These are phyloP conservation scores for Sungouiozyma intestinalis DNA, from an alignment of 805 yeast genomes.

Conservation along the genomic window DNA sequence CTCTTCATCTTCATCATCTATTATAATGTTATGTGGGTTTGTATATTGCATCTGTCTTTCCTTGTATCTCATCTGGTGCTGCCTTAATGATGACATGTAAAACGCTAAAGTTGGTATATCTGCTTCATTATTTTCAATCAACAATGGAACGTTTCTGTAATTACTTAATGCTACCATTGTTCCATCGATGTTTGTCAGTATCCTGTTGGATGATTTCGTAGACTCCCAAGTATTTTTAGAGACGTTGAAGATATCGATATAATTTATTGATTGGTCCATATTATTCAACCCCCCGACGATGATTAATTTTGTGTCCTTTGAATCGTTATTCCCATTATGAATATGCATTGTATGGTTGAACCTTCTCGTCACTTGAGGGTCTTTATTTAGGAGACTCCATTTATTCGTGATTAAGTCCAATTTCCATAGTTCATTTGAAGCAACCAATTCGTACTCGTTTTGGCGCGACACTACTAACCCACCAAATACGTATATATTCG, in stretches of 20 bases:
- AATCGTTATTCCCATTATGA: slow-evolving; percentile 17
- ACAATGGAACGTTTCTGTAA: slow-evolving; percentile 17
- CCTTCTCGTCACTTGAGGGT: slow-evolving; percentile 32
- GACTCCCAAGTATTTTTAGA: slow-evolving; percentile 25
- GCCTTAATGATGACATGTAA: slow-evolving; percentile 4
- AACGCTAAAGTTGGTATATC: slow-evolving; percentile 19
- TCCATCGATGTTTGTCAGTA: slow-evolving; percentile 17
- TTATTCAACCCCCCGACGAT: slow-evolving; percentile 28
- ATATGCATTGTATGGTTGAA: slow-evolving; percentile 44
- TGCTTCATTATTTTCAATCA: slow-evolving; percentile 18
- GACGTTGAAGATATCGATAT: slow-evolving; percentile 25
- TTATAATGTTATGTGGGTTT: background rate
- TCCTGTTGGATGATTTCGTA: slow-evolving; percentile 5
- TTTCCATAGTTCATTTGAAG: slow-evolving; percentile 62
- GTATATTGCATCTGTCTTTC: background rate
- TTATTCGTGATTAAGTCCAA: slow-evolving; percentile 40
- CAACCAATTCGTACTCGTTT: slow-evolving; percentile 30
- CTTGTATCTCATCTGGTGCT: background rate
- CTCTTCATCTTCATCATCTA: background rate
- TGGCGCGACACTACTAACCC: slow-evolving; percentile 41
- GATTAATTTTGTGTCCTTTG: slow-evolving; percentile 24
- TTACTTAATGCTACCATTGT: slow-evolving; percentile 10
- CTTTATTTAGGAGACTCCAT: slow-evolving; percentile 46
- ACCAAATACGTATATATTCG: slow-evolving; percentile 50
- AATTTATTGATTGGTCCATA: slow-evolving; percentile 21